Evolutionary conservation across 225 moss, liverwort and hornwort genomes (phyloP), one percentile per base, ranked within the genome.

Genomic region (Neckera pumila): DNA sequence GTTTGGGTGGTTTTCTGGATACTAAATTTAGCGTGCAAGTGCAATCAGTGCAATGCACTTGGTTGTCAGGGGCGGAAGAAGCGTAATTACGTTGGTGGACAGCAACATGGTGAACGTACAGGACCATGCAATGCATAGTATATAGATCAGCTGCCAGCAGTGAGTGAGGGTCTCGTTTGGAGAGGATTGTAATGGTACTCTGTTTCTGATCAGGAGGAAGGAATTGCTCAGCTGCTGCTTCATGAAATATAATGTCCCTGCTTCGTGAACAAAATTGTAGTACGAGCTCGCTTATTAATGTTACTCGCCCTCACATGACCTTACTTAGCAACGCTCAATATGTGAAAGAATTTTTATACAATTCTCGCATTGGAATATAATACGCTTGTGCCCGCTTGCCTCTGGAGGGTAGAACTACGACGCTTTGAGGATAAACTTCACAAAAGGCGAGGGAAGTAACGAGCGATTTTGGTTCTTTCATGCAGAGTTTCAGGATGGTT

Each of bases 401-500:
- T 86, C 86, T 53, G 33, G 65, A 28, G 42, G 57, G 22, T 40
- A 28, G 64, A 31, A 16, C 64, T 57, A 56, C 69, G 67, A 69
- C 43, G 45, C 72, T 86, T 23, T 40, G 77, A 54, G 86, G 42
- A 54, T 23, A 34, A 60, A 19, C 36, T 74, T 36, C 47, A 53
- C 53, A 17, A 42, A 47, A 73, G 79, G 58, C 28, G 84, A 87
- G 70, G 58, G 61, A 38, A 75, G 82, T 81, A 67, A 85, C 76
- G 33, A 76, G 45, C 58, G 77, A 85, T 82, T 47, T 59, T 64
- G 27, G 72, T 33, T 47, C 65, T 85, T 87, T 60, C 60, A 36
- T 80, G 92, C 87, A 90, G 92, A 88, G 82, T 63, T 72, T 58
- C 72, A 65, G 78, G 81, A 91, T 88, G 87, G 49, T 90, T 82